Conservation (phyloP, 441 rosid genomes). For the Jatropha podagrica region DNA sequence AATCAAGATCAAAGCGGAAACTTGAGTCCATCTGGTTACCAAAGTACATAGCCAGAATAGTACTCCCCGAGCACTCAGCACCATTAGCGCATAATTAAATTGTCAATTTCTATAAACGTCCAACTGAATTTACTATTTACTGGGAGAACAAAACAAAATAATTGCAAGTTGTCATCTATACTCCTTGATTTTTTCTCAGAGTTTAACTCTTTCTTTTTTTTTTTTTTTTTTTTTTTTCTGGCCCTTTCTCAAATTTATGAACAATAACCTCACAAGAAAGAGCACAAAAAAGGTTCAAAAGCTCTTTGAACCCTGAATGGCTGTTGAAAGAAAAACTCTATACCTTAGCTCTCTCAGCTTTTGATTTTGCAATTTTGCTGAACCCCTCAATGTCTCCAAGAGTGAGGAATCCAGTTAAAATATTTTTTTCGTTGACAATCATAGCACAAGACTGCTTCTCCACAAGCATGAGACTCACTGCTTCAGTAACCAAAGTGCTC, state of each 20-base stretch:
- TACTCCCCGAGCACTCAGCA: too few relatives aligned
- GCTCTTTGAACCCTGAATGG: background rate
- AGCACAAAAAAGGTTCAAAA: background rate
- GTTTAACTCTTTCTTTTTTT: background rate
- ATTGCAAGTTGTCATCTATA: background rate
- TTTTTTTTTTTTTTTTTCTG: background rate
- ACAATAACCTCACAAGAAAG: background rate
- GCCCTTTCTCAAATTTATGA: background rate
- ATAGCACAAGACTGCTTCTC: conserved; percentile 91
- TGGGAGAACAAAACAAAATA: conserved; percentile 1
- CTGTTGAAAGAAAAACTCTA: conserved; percentile 11
- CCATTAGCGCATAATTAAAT: background rate
- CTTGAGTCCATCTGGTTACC: background rate
- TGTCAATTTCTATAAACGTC: background rate
- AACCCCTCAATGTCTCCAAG: conserved; percentile 68
- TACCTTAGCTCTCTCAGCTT: conserved; percentile 55
- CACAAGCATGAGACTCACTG: conserved; percentile 69
- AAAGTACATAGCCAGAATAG: background rate
- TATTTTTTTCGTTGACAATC: conserved; percentile 63
- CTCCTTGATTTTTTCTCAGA: conserved; percentile 1
- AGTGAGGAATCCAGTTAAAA: conserved; percentile 63
- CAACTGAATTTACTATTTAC: background rate
- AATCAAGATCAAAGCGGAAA: background rate
- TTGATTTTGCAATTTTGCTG: conserved; percentile 43
- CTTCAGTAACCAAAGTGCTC: conserved; percentile 72